These are phyloP conservation scores for Eutrema japonicum DNA, from an alignment of 345 rosid species.

Conservation along the genomic window DNA sequence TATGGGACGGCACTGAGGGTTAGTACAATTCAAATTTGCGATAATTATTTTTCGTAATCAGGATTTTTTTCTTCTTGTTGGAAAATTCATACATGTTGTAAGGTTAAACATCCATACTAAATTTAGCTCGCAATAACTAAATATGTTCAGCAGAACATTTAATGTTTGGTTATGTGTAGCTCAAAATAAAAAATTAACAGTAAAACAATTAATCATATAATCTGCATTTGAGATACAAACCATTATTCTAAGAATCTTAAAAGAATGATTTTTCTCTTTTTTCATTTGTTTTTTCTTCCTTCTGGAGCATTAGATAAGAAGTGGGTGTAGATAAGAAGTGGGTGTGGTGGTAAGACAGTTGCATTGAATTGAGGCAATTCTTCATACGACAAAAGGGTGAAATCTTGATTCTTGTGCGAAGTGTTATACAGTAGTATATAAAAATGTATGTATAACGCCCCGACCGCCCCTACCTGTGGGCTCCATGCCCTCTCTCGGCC, in stretches of 20 bases:
- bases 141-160: background rate
- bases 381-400: slow-evolving; percentile 36
- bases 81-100: background rate
- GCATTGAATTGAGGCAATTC: slow-evolving; percentile 46
- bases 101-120: background rate
- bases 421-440: background rate
- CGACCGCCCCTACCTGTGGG: too few relatives aligned
- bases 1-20: too few relatives aligned
- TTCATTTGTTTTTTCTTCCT: slow-evolving; percentile 14
- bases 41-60: background rate
- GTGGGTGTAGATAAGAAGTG: slow-evolving; percentile 42
- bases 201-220: background rate
- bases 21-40: background rate
- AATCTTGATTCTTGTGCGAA: slow-evolving; percentile 37
- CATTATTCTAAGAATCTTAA: slow-evolving; percentile 21
- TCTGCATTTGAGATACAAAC: slow-evolving; percentile 17
- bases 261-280: slow-evolving; percentile 22
- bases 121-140: background rate
- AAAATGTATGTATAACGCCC: too few relatives aligned
- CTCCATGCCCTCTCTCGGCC: too few relatives aligned
- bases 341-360: slow-evolving; percentile 43
- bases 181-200: too few relatives aligned
- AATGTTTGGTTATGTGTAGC: background rate
- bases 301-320: slow-evolving; percentile 34
- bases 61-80: background rate